Percentiles rank a stretch among this genome's conserved stretches.
phyloP scores from a whole-genome alignment of 75 land plant genomes.

The Sequoia sempervirens region DNA sequence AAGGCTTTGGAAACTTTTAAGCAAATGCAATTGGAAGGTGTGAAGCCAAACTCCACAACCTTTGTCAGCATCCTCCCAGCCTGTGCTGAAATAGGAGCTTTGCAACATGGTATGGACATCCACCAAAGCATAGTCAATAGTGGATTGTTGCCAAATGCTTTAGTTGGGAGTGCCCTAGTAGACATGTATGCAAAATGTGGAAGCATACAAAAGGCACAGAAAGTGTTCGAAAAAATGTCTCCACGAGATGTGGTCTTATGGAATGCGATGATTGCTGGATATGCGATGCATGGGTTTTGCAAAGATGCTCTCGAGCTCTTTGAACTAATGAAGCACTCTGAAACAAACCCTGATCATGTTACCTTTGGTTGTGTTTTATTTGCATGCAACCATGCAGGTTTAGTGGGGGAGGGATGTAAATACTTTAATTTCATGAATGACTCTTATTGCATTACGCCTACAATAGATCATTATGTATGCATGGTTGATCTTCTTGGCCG shows the following conservation, averaged over 20 bases:
- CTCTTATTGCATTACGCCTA: not conserved
- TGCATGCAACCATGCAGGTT: conserved; percentile 17
- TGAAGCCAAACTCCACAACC: conserved; percentile 41
- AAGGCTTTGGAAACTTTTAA: conserved; percentile 40
- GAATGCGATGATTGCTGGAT: conserved; percentile 6
- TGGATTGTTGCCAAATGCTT: not conserved
- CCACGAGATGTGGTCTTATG: not conserved
- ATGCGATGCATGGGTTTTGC: not conserved
- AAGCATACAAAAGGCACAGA: conserved; percentile 1
- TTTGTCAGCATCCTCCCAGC: conserved; percentile 54
- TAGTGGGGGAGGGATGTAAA: conserved; percentile 9
- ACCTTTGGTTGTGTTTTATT: not conserved
- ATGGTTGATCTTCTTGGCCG: conserved; percentile 23
- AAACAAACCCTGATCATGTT: not conserved
- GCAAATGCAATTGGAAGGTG: conserved; percentile 16
- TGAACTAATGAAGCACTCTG: conserved; percentile 11
- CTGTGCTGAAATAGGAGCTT: conserved; percentile 29
- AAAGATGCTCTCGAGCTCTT: conserved; percentile 3
- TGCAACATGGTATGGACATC: conserved; percentile 40
- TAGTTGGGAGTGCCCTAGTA: not conserved
- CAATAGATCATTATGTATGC: conserved; percentile 14
- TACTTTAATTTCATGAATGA: conserved; percentile 4
- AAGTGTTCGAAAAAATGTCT: not conserved
- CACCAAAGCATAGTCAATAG: conserved; percentile 30
- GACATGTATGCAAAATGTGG: conserved; percentile 20